A percentile compares a stretch with the other conserved stretches of the same genome.
phyloP scores from a whole-genome alignment of 768 basidiomycete species.

The Mrakia frigida region DNA sequence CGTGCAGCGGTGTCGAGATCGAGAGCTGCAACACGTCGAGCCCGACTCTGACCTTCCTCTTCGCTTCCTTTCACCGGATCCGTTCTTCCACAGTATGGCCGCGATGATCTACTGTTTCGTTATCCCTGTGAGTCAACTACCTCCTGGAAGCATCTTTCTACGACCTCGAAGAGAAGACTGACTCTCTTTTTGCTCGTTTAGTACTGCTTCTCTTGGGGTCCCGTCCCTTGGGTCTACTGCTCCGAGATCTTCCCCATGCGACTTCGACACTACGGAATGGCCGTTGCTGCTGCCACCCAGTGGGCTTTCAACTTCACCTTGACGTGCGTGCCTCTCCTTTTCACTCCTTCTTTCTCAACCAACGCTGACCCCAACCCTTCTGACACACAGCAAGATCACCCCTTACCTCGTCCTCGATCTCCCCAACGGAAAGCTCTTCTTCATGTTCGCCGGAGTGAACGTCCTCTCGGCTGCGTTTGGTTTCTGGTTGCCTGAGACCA shows the following conservation, averaged over 20 bases:
- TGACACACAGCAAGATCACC: constrained; percentile 21
- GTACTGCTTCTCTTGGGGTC: constrained; percentile 31
- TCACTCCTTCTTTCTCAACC: not conserved
- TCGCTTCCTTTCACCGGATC: too few species aligned
- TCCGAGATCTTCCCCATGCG: constrained; percentile 22
- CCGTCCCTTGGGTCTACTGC: constrained; percentile 32
- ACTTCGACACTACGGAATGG: constrained; percentile 29
- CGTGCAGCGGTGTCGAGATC: too few species aligned
- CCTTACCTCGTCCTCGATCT: constrained; percentile 27
- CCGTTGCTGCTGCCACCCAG: constrained; percentile 26
- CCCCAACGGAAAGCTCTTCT: constrained; percentile 29
- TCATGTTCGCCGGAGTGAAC: constrained; percentile 23
- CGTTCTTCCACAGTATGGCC: constrained; percentile 3
- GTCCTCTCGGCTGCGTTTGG: constrained; percentile 27
- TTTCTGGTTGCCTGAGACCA: constrained; percentile 29
- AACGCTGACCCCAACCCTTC: not conserved
- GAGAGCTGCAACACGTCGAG: not conserved
- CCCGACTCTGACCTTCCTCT: too few species aligned
- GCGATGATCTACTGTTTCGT: constrained; percentile 27
- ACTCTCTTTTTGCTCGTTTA: not conserved
- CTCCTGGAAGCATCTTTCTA: too few species aligned
- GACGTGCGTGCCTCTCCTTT: not conserved
- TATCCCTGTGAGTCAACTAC: not conserved
- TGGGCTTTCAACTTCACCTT: constrained; percentile 30
- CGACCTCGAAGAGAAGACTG: not conserved